Base-by-base conservation (phyloP, 208 protist genomes). In the Leishmania tarentolae region DNA sequence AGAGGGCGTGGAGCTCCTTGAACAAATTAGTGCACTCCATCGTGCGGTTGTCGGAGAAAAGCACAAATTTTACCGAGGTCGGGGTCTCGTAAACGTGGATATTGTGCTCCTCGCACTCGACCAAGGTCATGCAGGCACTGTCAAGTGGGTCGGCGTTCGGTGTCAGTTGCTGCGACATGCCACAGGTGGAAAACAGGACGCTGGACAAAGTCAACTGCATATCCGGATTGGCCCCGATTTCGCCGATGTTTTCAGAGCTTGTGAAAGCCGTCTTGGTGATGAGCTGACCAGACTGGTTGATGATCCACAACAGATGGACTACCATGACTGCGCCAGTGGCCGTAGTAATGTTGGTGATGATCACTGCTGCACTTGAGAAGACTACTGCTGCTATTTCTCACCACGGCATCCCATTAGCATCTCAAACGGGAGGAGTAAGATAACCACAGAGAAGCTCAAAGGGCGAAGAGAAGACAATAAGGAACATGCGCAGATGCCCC, bases 11-110 rank as follows among this genome's bases (percentile, higher is more conserved):
- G 31, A 95, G 83, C 79, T 97, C 91, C 68, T 82, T 87, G 73
- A 94, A 95, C 24, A 97, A 71, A 3, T 72, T 74, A 21, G 73
- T 76, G 76, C 88, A 94, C 59, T 93, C 86, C 69, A 76, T 85
- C 2, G 94, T 95, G 46, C 72, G 81, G 61, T 78, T 92, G 87
- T 97, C 94, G 2, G 94, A 88, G 37, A 97, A 84, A 46, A 95
- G 84, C 11, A 96, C 91, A 75, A 97, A 90, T 74, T 95, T 96
- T 19, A 96, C 88, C 15, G 86, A 66, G 24, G 94, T 94, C 24
- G 94, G 90, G 2, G 94, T 96, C 65, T 95, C 94, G 77, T 93
- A 95, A 57, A 97, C 87, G 83, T 97, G 94, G 77, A 97, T 91
- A 86, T 95, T 93, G 86, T 97, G 94, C 83, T 95, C 92, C 11